phyloP scores from a whole-genome alignment of 129 eudicot species.

The Pittosporum tobira region DNA sequence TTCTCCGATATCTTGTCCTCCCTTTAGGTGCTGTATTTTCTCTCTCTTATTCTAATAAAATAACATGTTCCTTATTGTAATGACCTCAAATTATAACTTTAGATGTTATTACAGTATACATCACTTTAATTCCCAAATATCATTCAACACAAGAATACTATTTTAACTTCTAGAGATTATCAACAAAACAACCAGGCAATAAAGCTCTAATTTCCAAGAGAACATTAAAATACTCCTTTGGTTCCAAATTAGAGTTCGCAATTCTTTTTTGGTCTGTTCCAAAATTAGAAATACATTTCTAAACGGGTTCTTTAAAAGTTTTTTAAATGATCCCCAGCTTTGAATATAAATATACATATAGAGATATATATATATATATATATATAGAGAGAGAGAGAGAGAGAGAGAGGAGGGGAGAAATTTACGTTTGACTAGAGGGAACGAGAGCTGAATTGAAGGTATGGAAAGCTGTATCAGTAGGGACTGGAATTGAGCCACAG shows the following conservation, averaged over 20 bases:
- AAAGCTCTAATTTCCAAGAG: neutral
- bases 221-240: neutral
- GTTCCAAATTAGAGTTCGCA: too few species aligned
- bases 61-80: too few species aligned
- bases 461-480: slow-evolving; percentile 56
- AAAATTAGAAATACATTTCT: too few species aligned
- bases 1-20: too few species aligned
- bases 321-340: too few species aligned
- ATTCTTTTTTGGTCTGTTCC: too few species aligned
- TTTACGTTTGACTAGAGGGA: slow-evolving; percentile 58
- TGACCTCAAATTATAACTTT: too few species aligned
- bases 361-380: too few species aligned
- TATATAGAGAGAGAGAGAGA: neutral
- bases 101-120: too few species aligned
- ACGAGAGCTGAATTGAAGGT: slow-evolving; percentile 60
- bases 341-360: neutral
- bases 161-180: neutral
- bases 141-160: neutral
- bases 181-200: neutral
- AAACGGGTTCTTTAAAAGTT: too few species aligned
- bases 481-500: slow-evolving; percentile 82
- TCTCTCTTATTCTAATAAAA: too few species aligned
- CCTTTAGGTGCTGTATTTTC: too few species aligned
- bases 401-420: neutral
- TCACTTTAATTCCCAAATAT: neutral